Base-by-base conservation (phyloP, 805 yeast genomes). In the Kuraishia ogatae region DNA sequence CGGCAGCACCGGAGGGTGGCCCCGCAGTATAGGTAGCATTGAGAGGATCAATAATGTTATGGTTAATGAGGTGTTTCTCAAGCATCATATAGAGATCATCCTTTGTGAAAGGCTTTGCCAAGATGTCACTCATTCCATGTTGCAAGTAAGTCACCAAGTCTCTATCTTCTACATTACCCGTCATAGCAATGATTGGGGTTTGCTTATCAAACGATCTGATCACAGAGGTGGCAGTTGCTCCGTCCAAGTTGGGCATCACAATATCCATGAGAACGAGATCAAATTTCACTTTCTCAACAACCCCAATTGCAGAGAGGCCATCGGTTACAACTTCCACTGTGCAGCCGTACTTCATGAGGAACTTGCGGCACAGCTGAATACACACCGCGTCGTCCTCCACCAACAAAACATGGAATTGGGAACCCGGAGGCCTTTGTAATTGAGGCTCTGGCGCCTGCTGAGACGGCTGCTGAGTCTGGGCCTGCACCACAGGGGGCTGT, bases 161-260 rank as follows among this genome's bases (percentile, higher is more conserved):
- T 60, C 85, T 83, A 59, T 86, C 89, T 61, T 87, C 86, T 55
- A 89, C 87, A 65, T 89, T 90, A 48, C 96, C 96, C 1, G 97
- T 89, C 96, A 89, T 89, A 29, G 96, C 96, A 60, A 94, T 86
- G 59, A 94, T 89, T 13, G 98, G 98, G 0, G 97, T 89, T 54
- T 79, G 80, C 21, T 82, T 81, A 67, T 91, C 96, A 66, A 89
- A 89, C 20, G 86, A 83, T 61, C 98, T 78, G 51, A 94, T 90
- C 50, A 93, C 83, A 48, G 93, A 86, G 1, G 97, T 87, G 1
- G 97, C 97, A 1, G 96, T 85, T 21, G 92, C 91, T 63, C 97
- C 90, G 72, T 89, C 90, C 61, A 88, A 69, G 66, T 86, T 87
- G 13, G 96, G 96, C 94, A 88, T 88, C 22, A 88, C 93, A 53